Base-by-base conservation (phyloP, 176 grass and related monocot genomes). In the Calamus simplicifolius region DNA sequence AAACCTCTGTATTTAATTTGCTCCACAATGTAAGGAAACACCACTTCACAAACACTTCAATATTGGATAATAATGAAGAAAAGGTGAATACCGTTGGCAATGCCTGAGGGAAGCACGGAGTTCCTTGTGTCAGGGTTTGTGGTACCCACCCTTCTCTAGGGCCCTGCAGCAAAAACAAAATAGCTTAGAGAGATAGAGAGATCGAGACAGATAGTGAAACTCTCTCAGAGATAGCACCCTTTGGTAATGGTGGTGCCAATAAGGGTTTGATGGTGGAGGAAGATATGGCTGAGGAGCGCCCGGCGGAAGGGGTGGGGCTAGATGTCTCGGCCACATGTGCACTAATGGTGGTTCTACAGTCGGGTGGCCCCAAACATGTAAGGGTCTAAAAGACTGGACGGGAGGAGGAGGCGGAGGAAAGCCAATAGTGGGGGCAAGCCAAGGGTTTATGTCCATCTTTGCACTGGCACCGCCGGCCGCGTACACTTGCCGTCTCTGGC, bases 161-260 rank as follows among this genome's bases (percentile, higher is more conserved):
- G 64, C 50, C 50, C 71, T 74, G 35, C 54, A 64, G 16, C 53
- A 52, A 15, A 61, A 28, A 29, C 48, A 63, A n/a, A 50, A 54
- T 10, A 57, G 70, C 60, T 26, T 26, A 25, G 62, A 3, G n/a
- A 5, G 54, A 53, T 49, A 67, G 51, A 21, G 0, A 43, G 4
- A 61, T 16, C 38, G 18, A 31, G 3, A 52, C 4, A 30, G 4
- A 66, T 8, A 10, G 21, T 23, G 21, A 23, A 0, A 23, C 21
- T 23, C 21, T 23, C 21, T 23, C 12, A 17, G 14, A 35, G 30
- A 19, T 14, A 49, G 17, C 73, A 88, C 92, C 17, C 48, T 74
- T 63, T 77, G 68, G 27, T 76, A 89, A 31, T 82, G 84, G 27
- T 98, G 87, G 51, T 85, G 81, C 87, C 84, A 98, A 78, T 77